These are phyloP conservation scores for Solioccasus polychromus DNA, from an alignment of 768 basidiomycete species.

Conservation along the genomic window DNA sequence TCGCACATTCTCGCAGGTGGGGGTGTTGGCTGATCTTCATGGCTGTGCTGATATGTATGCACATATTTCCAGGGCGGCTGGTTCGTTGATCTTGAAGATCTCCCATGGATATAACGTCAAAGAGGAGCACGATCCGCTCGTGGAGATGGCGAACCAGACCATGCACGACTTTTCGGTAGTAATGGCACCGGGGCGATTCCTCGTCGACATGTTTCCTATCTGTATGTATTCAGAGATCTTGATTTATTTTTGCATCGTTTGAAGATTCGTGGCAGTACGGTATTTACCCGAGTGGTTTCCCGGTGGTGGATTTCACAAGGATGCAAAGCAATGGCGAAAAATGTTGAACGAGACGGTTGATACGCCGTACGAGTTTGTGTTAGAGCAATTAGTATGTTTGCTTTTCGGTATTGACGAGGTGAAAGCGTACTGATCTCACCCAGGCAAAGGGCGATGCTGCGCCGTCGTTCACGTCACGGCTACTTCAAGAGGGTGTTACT, in stretches of 20 bases:
- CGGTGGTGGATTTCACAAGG: slow-evolving; percentile 33
- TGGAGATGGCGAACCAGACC: slow-evolving; percentile 26
- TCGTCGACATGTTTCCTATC: slow-evolving; percentile 23
- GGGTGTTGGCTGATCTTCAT: neutral
- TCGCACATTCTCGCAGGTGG: slow-evolving; percentile 22
- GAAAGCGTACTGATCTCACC: too few relatives aligned
- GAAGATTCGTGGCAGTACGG: slow-evolving; percentile 15
- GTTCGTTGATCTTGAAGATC: slow-evolving; percentile 35
- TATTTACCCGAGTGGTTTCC: slow-evolving; percentile 36
- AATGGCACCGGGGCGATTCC: slow-evolving; percentile 7
- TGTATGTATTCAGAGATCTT: slow-evolving; percentile 9
- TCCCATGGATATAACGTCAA: slow-evolving; percentile 40
- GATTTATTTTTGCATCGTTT: slow-evolving; percentile 1
- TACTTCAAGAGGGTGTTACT: slow-evolving; percentile 10
- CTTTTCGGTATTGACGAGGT: too few relatives aligned
- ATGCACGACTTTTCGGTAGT: slow-evolving; percentile 14
- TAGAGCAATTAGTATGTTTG: slow-evolving; percentile 42
- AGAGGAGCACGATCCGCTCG: slow-evolving; percentile 35
- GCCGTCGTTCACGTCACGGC: slow-evolving; percentile 18
- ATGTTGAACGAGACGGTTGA: slow-evolving; percentile 39
- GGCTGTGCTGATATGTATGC: too few relatives aligned
- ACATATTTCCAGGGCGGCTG: slow-evolving; percentile 9
- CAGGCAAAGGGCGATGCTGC: slow-evolving; percentile 17
- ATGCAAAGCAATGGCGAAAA: slow-evolving; percentile 24
- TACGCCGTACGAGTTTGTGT: slow-evolving; percentile 43